phyloP scores from a whole-genome alignment of 768 basidiomycete species.

The Chlorophyllum brunneum region DNA sequence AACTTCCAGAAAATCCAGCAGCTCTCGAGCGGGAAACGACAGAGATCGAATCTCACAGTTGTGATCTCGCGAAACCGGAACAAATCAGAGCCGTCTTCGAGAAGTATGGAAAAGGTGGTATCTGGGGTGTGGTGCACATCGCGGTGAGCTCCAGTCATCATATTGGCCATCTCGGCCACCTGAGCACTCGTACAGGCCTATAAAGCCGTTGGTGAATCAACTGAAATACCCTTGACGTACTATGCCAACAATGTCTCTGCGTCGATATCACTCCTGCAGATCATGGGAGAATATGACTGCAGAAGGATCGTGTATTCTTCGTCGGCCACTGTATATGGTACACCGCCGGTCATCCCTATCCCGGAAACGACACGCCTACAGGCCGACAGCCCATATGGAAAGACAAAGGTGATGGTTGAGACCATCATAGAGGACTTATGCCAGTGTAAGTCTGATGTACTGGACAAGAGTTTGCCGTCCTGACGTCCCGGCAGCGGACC shows the following conservation, averaged over 20 bases:
- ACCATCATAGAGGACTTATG: conserved; percentile 86
- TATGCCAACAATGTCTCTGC: conserved; percentile 93
- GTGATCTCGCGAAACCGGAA: conserved; percentile 71
- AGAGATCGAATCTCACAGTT: conserved; percentile 62
- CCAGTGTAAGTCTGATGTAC: conserved; percentile 43
- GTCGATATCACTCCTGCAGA: conserved; percentile 80
- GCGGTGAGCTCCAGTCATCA: conserved; percentile 54
- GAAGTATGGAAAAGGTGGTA: conserved; percentile 81
- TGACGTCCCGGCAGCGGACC: conserved; percentile 48
- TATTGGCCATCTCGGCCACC: neutral
- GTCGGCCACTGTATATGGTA: conserved; percentile 97
- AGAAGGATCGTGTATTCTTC: conserved; percentile 93
- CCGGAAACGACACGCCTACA: conserved; percentile 85
- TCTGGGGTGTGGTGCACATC: conserved; percentile 96
- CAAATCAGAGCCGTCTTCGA: conserved; percentile 79
- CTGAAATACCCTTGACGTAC: conserved; percentile 88
- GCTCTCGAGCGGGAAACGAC: conserved; percentile 68
- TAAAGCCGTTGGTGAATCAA: conserved; percentile 97
- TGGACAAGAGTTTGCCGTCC: neutral
- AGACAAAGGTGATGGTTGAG: conserved; percentile 95
- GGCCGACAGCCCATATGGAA: conserved; percentile 92
- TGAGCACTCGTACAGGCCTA: conserved; percentile 58
- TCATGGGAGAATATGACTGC: conserved; percentile 83
- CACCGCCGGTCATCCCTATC: conserved; percentile 87
- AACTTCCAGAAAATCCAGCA: conserved; percentile 62